A percentile compares a stretch with the other conserved stretches of the same genome.
Conservation (phyloP, 768 basidiomycete genomes). For the Cyclocybe cylindracea region DNA sequence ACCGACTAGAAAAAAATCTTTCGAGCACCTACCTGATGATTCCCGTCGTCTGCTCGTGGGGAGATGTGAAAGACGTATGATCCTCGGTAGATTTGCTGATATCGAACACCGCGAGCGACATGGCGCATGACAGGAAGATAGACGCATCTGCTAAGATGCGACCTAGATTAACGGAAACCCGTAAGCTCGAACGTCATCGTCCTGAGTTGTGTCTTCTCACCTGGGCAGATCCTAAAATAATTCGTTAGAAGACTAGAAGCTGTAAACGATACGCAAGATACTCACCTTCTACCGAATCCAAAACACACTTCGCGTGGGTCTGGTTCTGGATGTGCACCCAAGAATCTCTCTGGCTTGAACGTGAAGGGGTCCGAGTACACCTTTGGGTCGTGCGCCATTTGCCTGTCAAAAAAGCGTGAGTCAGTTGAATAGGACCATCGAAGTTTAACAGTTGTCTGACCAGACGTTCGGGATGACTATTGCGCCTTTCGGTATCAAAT, state of each 20-base stretch:
- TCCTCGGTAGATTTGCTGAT: constrained; percentile 31
- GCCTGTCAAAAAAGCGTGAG: constrained; percentile 20
- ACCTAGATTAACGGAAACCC: constrained; percentile 18
- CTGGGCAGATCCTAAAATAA: constrained; percentile 31
- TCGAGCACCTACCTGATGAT: constrained; percentile 41
- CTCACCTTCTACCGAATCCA: constrained; percentile 54
- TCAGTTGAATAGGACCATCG: background rate
- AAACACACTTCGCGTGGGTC: constrained; percentile 50
- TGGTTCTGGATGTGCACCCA: constrained; percentile 36
- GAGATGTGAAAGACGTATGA: constrained; percentile 29
- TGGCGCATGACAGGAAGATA: constrained; percentile 40
- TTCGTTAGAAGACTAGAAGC: background rate
- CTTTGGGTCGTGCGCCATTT: constrained; percentile 42
- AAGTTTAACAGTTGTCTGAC: constrained; percentile 20
- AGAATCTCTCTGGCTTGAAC: constrained; percentile 52
- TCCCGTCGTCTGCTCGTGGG: constrained; percentile 42
- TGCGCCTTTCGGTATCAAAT: constrained; percentile 60
- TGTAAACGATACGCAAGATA: background rate
- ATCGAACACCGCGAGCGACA: constrained; percentile 42
- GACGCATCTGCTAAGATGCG: constrained; percentile 41
- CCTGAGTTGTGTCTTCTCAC: constrained; percentile 8
- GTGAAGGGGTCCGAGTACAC: constrained; percentile 35
- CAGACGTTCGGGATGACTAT: constrained; percentile 53
- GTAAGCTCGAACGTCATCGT: background rate
- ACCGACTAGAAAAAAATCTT: background rate